These are phyloP conservation scores for Pseudonectria foliicola DNA, from an alignment of 2,329 filamentous ascomycete genomes.

Conservation along the genomic window DNA sequence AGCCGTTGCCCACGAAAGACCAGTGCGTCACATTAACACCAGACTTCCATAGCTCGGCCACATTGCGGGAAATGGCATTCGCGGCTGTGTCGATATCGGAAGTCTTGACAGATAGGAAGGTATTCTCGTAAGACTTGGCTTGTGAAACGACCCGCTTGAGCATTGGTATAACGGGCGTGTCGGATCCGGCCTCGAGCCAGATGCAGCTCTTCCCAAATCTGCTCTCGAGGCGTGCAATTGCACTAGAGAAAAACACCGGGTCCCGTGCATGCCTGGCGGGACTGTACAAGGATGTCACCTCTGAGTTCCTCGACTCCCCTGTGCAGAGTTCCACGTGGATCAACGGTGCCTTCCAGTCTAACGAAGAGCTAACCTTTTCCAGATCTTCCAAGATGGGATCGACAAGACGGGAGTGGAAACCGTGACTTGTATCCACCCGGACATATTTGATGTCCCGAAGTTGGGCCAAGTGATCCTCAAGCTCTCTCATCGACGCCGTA, in stretches of 20 bases:
- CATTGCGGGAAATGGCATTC: neutral
- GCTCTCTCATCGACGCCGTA: constrained; percentile 1
- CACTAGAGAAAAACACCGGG: constrained; percentile 10
- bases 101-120: constrained; percentile 6
- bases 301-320: too few relatives aligned
- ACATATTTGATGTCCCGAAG: constrained; percentile 6
- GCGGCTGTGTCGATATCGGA: neutral
- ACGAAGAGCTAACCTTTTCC: constrained; percentile 1
- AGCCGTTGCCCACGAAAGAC: constrained; percentile 9
- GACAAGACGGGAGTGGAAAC: constrained; percentile 10
- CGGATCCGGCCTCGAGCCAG: constrained; percentile 12
- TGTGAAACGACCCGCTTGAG: constrained; percentile 6
- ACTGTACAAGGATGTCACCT: constrained; percentile 3
- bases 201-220: constrained; percentile 4
- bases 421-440: constrained; percentile 9
- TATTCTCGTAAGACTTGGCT: constrained; percentile 3
- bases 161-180: constrained; percentile 10
- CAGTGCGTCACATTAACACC: constrained; percentile 7
- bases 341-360: constrained; percentile 4
- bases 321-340: constrained; percentile 6
- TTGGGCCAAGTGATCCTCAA: constrained; percentile 3
- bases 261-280: constrained; percentile 7
- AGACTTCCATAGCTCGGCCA: constrained; percentile 8
- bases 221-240: constrained; percentile 6
- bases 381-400: constrained; percentile 7